A percentile compares a stretch with the other conserved stretches of the same genome.
Conservation (phyloP, 129 eudicot genomes). For the Flaveria robusta region DNA sequence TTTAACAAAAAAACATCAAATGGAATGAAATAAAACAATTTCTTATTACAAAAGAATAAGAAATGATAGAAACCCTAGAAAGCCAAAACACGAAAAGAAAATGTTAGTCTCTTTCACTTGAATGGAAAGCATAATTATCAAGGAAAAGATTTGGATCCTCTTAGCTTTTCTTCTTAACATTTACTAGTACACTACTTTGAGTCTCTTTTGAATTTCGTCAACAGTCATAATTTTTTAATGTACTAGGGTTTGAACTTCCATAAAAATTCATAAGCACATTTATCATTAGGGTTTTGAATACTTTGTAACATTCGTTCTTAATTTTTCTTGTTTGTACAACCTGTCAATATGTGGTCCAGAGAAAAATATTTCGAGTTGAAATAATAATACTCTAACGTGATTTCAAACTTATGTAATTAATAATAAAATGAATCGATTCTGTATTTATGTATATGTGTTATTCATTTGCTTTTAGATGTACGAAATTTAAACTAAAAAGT, state of each 20-base stretch:
- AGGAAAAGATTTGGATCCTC: background rate
- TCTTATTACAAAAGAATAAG: background rate
- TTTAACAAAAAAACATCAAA: too few relatives aligned
- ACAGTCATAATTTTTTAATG: constrained; percentile 22
- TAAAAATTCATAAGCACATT: constrained; percentile 4
- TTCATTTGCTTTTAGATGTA: background rate
- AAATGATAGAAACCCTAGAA: background rate
- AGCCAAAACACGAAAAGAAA: background rate
- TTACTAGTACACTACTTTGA: background rate
- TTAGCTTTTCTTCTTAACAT: background rate
- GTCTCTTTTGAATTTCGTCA: background rate
- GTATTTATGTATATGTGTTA: too few relatives aligned
- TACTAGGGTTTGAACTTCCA: constrained; percentile 1
- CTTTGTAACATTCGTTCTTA: constrained; percentile 4
- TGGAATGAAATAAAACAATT: too few relatives aligned
- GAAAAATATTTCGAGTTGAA: background rate
- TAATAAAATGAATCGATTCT: background rate
- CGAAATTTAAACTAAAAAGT: too few relatives aligned
- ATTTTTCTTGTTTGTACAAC: constrained; percentile 10
- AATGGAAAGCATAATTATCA: background rate
- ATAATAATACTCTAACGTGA: background rate
- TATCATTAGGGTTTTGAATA: constrained; percentile 30
- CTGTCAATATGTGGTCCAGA: constrained; percentile 14
- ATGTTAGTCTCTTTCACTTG: background rate
- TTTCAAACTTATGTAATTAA: background rate